A percentile compares a stretch with the other conserved stretches of the same genome.
Conservation (phyloP, 2,329 filamentous ascomycete species). For the Sordariomycetes sp. region DNA sequence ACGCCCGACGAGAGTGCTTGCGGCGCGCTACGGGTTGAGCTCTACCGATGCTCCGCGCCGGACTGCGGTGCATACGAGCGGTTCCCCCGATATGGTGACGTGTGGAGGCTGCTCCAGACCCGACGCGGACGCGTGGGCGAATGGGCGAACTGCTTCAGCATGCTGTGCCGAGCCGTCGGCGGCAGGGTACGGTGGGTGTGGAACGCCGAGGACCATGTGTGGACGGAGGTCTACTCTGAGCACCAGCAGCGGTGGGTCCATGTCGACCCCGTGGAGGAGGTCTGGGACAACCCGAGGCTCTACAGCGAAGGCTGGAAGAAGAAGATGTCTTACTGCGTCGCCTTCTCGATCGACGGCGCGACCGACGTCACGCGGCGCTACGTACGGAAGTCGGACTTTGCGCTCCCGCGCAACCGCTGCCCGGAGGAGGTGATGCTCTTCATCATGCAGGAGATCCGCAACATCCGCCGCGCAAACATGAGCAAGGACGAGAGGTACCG, state of each 20-base stretch:
- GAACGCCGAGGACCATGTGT: slow-evolving; percentile 95
- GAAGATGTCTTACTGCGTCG: slow-evolving; percentile 94
- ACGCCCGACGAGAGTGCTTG: slow-evolving; percentile 81
- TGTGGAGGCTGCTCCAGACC: slow-evolving; percentile 83
- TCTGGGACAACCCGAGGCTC: slow-evolving; percentile 86
- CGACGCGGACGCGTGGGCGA: slow-evolving; percentile 79
- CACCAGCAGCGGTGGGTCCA: slow-evolving; percentile 94
- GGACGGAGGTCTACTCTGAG: slow-evolving; percentile 94
- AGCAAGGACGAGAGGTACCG: slow-evolving; percentile 74
- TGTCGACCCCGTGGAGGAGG: slow-evolving; percentile 86
- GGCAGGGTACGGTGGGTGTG: slow-evolving; percentile 92
- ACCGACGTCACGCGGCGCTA: slow-evolving; percentile 55
- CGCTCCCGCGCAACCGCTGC: slow-evolving; percentile 62
- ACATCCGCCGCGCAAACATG: slow-evolving; percentile 70
- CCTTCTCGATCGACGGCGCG: slow-evolving; percentile 81
- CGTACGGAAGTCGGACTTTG: slow-evolving; percentile 58
- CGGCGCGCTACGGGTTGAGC: slow-evolving; percentile 75
- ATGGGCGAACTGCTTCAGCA: slow-evolving; percentile 98
- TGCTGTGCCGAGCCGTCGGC: slow-evolving; percentile 89
- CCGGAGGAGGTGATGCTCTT: slow-evolving; percentile 84
- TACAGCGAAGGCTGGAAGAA: slow-evolving; percentile 94
- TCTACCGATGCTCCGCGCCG: slow-evolving; percentile 73
- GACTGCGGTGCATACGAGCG: slow-evolving; percentile 70
- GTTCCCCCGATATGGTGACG: slow-evolving; percentile 89
- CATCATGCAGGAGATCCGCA: slow-evolving; percentile 84